Base-by-base conservation (phyloP, 2,329 filamentous ascomycete genomes). In the Bipolaris zeicola region DNA sequence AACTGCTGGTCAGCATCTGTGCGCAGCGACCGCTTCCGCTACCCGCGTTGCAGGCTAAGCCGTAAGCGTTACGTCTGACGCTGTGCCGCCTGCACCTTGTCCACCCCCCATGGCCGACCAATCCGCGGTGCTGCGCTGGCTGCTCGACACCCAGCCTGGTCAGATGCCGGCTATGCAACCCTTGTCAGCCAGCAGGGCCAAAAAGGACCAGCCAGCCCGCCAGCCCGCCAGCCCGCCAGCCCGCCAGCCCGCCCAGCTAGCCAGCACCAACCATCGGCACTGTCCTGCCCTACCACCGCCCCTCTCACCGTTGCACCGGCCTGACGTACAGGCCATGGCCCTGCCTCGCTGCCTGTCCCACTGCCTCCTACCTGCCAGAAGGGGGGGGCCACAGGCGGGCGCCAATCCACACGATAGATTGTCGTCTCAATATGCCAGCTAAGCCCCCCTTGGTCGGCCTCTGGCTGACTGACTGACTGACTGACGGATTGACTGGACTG, bases 361-460 rank as follows among this genome's bases (percentile, higher is more conserved):
- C 20, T 42, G 39, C 39, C 20, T 22, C 13, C 24, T 22, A 22
- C 14, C 59, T 57, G 62, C 18, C 58, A 63, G 58, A 63, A 63
- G 55, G 61, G 66, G 61, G 22, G 54, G 22, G 41, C 20, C 44
- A 26, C 28, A 62, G 61, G 61, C 56, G 48, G 44, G 57, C 45
- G 52, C 55, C 64, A 57, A 56, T 55, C 49, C 60, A 54, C 62
- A 53, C 55, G 55, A 62, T 60, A 59, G 64, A 65, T 53, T 58
- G 38, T 57, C 57, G 54, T 16, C n/a, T 18, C 18, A 26, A 6
- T 28, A 16, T 33, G 34, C 22, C 22, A 43, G 58, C 58, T 61
- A 62, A 60, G 60, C 53, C 62, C 46, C 46, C 42, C 42, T 44
- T 31, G 26, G 60, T 36, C 65, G 55, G 63, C 55, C 61, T 62